Conservation (phyloP, 2,329 filamentous ascomycete species). For the Waltergamsia citrina region DNA sequence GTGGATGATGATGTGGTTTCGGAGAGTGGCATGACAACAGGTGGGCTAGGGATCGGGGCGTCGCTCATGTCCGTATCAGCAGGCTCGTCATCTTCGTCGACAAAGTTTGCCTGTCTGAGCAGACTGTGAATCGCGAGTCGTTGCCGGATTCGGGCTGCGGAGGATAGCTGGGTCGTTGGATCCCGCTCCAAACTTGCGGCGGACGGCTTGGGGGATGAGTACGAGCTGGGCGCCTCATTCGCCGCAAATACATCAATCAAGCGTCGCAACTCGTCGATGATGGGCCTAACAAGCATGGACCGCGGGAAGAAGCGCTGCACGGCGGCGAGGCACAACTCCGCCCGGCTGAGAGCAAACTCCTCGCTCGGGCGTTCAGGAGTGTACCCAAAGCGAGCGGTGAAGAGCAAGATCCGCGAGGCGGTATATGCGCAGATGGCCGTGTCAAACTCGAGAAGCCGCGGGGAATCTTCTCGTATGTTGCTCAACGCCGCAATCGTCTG, state of each 20-base stretch:
- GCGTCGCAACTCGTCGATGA: conserved; percentile 15
- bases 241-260: conserved; percentile 11
- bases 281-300: conserved; percentile 13
- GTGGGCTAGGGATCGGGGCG: too few species aligned
- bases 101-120: conserved; percentile 14
- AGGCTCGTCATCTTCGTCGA: conserved; percentile 11
- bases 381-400: conserved; percentile 11
- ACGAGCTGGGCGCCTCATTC: conserved; percentile 9
- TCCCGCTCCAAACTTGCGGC: conserved; percentile 9
- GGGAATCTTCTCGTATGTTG: conserved; percentile 15
- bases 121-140: conserved; percentile 17
- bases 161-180: conserved; percentile 5
- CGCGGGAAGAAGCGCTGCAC: conserved; percentile 15
- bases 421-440: conserved; percentile 5
- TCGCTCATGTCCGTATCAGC: neutral
- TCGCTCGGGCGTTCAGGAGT: conserved; percentile 7
- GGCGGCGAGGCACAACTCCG: conserved; percentile 14
- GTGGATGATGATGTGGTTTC: neutral
- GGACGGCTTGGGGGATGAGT: conserved; percentile 13
- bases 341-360: conserved; percentile 15
- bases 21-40: too few species aligned
- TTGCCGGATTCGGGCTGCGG: conserved; percentile 10
- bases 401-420: conserved; percentile 8
- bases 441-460: conserved; percentile 13
- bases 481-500: conserved; percentile 13